A percentile compares a stretch with the other conserved stretches of the same genome.
phyloP scores from a whole-genome alignment of 2,329 filamentous ascomycete genomes.

The Neodidymelliopsis sp. region DNA sequence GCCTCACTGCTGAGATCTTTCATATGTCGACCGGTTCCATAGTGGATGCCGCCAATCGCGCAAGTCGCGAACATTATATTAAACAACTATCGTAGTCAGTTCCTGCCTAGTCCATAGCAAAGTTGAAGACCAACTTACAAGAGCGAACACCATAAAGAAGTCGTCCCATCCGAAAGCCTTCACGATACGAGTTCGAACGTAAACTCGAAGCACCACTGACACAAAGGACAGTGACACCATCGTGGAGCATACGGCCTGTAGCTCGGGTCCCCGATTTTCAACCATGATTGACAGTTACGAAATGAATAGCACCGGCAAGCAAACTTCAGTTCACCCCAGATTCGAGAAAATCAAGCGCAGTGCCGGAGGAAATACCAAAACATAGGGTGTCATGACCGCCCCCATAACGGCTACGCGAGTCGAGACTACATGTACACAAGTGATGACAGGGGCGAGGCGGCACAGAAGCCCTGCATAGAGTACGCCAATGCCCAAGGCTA shows the following conservation, averaged over 20 bases:
- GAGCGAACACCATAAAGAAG: constrained; percentile 41
- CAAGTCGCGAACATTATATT: constrained; percentile 43
- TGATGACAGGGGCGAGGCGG: constrained; percentile 14
- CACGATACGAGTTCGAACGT: constrained; percentile 52
- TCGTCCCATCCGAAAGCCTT: constrained; percentile 49
- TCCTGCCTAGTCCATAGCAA: neutral
- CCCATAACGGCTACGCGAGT: constrained; percentile 3
- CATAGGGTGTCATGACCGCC: constrained; percentile 8
- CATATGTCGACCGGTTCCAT: constrained; percentile 45
- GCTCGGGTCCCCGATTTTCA: constrained; percentile 40
- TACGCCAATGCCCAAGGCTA: constrained; percentile 11
- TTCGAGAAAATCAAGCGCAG: constrained; percentile 16
- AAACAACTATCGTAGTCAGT: constrained; percentile 23
- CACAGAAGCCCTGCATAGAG: constrained; percentile 10
- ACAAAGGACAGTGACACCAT: constrained; percentile 53
- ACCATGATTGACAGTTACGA: constrained; percentile 29
- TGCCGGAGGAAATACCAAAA: constrained; percentile 27
- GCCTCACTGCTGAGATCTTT: constrained; percentile 28
- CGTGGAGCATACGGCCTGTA: constrained; percentile 45
- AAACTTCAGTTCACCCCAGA: constrained; percentile 27
- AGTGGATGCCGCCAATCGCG: constrained; percentile 41
- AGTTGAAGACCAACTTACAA: constrained; percentile 24
- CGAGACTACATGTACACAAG: constrained; percentile 14
- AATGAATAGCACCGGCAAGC: constrained; percentile 8
- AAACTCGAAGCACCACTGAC: constrained; percentile 49